Conservation (phyloP, 2,329 filamentous ascomycete genomes). For the Didymella pinodella region DNA sequence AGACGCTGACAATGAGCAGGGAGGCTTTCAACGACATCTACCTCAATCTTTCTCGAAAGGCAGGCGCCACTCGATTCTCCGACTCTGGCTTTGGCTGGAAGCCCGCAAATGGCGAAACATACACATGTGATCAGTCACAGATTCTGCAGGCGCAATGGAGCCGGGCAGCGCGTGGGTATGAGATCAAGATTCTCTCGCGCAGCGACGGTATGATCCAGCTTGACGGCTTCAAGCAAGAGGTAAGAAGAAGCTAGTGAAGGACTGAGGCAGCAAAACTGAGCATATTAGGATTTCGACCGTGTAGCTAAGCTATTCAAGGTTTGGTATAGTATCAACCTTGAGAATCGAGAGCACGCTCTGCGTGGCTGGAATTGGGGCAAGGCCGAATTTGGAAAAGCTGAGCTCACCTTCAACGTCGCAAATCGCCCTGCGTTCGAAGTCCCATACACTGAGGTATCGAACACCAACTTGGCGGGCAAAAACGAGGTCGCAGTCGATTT, state of each 20-base stretch:
- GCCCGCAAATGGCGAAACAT: constrained; percentile 84
- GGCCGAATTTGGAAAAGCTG: constrained; percentile 92
- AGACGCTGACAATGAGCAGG: constrained; percentile 52
- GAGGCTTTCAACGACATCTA: constrained; percentile 99
- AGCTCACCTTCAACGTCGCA: constrained; percentile 95
- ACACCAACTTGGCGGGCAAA: constrained; percentile 96
- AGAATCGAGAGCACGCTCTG: constrained; percentile 91
- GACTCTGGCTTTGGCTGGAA: constrained; percentile 97
- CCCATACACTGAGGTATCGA: constrained; percentile 95
- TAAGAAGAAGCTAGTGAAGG: constrained; percentile 34
- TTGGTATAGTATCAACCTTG: constrained; percentile 94
- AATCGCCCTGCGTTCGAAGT: constrained; percentile 97
- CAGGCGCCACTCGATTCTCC: constrained; percentile 92
- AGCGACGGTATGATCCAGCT: constrained; percentile 88
- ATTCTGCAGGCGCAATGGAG: constrained; percentile 94
- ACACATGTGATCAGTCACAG: constrained; percentile 88
- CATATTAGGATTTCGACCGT: constrained; percentile 81
- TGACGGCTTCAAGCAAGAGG: constrained; percentile 92
- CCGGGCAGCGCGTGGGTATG: constrained; percentile 87
- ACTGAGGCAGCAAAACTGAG: constrained; percentile 14
- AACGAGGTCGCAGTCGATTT: constrained; percentile 98
- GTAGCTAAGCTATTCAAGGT: constrained; percentile 94
- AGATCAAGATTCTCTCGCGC: constrained; percentile 88
- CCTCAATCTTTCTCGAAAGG: constrained; percentile 91
- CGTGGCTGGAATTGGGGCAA: constrained; percentile 99